Evolutionary conservation across 306 rosid species (phyloP).

Genomic region (Gastrolobium bilobum): DNA sequence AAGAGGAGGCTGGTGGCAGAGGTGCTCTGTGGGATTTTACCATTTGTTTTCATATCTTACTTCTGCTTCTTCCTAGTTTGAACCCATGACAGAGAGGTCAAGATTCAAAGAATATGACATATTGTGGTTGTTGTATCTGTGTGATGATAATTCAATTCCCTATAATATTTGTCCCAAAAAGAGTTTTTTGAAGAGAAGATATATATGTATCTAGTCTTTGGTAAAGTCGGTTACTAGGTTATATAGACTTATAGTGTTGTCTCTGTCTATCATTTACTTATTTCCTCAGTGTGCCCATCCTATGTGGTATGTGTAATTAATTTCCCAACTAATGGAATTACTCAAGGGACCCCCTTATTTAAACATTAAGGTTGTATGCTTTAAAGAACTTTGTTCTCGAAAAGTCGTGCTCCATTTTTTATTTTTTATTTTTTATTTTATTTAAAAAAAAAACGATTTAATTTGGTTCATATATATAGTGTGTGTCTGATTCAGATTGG

Average conservation of each 20-base stretch:
- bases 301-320: background rate
- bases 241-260: background rate
- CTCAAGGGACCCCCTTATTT: slow-evolving; percentile 27
- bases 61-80: slow-evolving; percentile 49
- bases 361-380: background rate
- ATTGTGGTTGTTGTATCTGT: background rate
- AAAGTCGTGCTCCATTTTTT: background rate
- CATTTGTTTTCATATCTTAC: slow-evolving; percentile 53
- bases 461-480: no score
- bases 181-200: no score
- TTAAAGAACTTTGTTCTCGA: slow-evolving; percentile 2
- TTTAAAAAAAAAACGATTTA: no score
- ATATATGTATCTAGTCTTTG: no score
- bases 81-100: slow-evolving; percentile 13
- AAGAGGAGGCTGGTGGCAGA: slow-evolving; percentile 48
- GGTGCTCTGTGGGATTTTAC: slow-evolving; percentile 50
- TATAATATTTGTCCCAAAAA: no score
- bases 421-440: no score
- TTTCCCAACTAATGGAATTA: slow-evolving; percentile 43
- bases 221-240: no score
- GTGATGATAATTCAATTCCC: no score
- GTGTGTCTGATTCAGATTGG: no score
- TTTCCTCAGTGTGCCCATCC: slow-evolving; percentile 22
- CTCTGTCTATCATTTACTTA: background rate
- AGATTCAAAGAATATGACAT: background rate